Base-by-base conservation (phyloP, 768 basidiomycete species). In the Lactifluus hygrophoroides region DNA sequence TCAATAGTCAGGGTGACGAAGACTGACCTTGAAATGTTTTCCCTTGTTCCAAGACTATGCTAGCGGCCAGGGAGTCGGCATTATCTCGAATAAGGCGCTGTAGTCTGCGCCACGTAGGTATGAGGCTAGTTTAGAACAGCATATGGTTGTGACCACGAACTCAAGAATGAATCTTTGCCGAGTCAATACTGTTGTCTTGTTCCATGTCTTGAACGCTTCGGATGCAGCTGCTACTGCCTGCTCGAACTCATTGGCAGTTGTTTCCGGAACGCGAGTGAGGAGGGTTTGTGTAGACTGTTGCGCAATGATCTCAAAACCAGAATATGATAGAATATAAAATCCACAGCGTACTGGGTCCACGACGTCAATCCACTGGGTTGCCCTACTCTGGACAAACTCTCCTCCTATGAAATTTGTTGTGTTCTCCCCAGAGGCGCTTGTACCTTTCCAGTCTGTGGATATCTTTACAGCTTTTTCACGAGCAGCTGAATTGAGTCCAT, bases 391-490 rank as follows among this genome's bases (percentile, higher is more conserved):
- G 9, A 86, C 77, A 66, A 94, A 98, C 73, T 93, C 80, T 9
- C 94, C 95, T 13, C 83, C 88, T 58, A 97, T 89, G 72, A 86
- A 93, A 71, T 93, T 94, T 80, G 89, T 94, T 56, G 94, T 94
- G 60, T 78, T 84, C 28, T 81, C 87, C n/a, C 94, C 94, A 13
- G 82, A 80, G 23, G 87, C 85, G 57, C 79, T 88, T 2, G 94
- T 94, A 42, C 94, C 94, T 63, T 85, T 84, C 91, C 92, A 97
- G 30, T 83, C 77, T 14, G 78, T 70, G 17, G 87, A 87, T 19
- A 93, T 74, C 55, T 78, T 77, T 64, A 89, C 83, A 1, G 89
- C 90, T 61, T 80, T 82, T 25, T 80, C 69, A 19, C 79, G 76
- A 21, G 84, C 85, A 11, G 76, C 61, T 14, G 80, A 72, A 61